Base-by-base conservation (phyloP, 345 rosid genomes). In the Schrenkiella parvula region DNA sequence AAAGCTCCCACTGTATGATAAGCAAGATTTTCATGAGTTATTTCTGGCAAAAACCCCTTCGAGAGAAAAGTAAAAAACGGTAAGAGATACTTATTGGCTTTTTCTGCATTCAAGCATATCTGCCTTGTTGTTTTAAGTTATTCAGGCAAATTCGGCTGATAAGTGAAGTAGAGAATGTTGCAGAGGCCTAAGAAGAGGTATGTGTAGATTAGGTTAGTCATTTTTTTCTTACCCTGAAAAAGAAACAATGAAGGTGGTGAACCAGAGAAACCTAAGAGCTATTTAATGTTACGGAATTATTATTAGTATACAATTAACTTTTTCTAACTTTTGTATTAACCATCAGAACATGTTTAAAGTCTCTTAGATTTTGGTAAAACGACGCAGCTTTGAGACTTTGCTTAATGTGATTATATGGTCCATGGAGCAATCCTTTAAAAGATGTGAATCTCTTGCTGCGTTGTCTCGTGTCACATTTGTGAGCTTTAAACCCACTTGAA, bases 141-240 rank as follows among this genome's bases (percentile, higher is more conserved):
- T 34, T 53, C 65, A 69, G 74, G 70, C 58, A 63, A 62, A 54
- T 68, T 63, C 37, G 39, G 73, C 66, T 53, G 75, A 48, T 35
- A 44, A 76, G 61, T 29, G 22, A 43, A 44, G 70, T 44, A 46
- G 52, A 47, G 60, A 70, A 46, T 44, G 54, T 54, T 64, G 61
- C 15, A n/a, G 71, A 70, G 54, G 62, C 61, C 47, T 56, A 56
- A 34, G 55, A 52, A 69, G 61, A 75, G 69, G 79, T 61, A 75
- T 68, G 64, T 76, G 80, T 76, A 76, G 72, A 64, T 46, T 76
- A 70, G 75, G 72, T 47, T 76, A 70, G 80, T 55, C 76, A 76
- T 76, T 70, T 76, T 68, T 75, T 46, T 53, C 70, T 62, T 76
- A 53, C 79, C 64, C 37, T 62, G 56, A 54, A 41, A 34, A 17